Base-by-base conservation (phyloP, 2,329 filamentous ascomycete species). In the Cryoendolithus antarcticus region DNA sequence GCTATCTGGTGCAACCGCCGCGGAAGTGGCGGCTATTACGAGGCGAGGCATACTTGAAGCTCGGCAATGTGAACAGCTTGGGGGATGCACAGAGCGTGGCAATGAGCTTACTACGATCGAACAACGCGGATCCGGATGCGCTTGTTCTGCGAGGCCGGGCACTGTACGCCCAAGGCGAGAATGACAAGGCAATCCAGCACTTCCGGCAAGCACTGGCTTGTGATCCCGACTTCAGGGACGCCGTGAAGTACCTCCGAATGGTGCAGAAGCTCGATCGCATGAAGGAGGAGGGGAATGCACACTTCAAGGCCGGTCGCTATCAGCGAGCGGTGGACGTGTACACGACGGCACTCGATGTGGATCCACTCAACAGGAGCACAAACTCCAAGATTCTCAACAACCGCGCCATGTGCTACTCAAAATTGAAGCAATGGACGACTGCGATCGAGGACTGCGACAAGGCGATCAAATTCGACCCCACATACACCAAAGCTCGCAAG, bases 341-440 rank as follows among this genome's bases (percentile, higher is more conserved):
- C 64, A 78, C 78, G 2, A 69, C 80, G 45, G 89, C 89, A 33
- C 69, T 96, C 28, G 77, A 81, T 35, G 76, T 98, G 35, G 91
- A 98, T 60, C 82, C 88, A 0, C 60, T 71, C 39, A 96, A 96
- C 71, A 85, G 84, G 64, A 81, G 83, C 54, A 94, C 84, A 52
- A 96, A 96, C 62, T 82, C 89, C 12, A 96, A 96, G 70, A 76
- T 96, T 36, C 72, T 93, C 37, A 86, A 93, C 62, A 98, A 98
- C 69, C 75, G 91, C 45, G 91, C 91, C 1, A 72, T 93, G 53
- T 91, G 86, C 62, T 76, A 80, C 47, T 78, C 81, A 43, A 81
- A 82, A 67, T 71, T 94, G 38, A 93, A 91, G 71, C 74, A 88
- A 51, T 94, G 80, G 62, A 76, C 81, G 15, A 73, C 75, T 12